Percentiles rank a stretch among this genome's conserved stretches.
Evolutionary conservation across 2,329 filamentous ascomycete genomes (phyloP).

Genomic region (Pseudogymnoascus sp.): DNA sequence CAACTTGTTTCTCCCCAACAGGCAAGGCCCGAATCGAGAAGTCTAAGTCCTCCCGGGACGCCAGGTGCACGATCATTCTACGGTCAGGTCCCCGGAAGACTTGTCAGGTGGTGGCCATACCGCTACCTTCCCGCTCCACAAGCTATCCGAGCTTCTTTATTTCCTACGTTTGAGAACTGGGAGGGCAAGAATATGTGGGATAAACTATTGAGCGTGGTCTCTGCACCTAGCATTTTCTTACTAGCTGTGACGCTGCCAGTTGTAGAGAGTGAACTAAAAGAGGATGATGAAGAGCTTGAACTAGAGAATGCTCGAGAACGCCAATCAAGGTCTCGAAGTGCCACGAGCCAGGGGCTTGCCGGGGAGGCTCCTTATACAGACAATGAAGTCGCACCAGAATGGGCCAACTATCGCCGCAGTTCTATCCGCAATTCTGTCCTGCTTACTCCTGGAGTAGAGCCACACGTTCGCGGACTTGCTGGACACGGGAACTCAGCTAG

Average conservation of each 20-base stretch:
- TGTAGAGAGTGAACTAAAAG: conserved; percentile 61
- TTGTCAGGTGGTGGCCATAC: conserved; percentile 75
- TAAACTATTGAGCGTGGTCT: conserved; percentile 70
- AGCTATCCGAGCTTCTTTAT: conserved; percentile 64
- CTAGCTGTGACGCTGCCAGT: conserved; percentile 87
- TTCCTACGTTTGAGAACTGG: conserved; percentile 83
- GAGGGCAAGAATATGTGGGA: conserved; percentile 75
- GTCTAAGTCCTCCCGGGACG: not conserved
- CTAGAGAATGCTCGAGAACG: not conserved
- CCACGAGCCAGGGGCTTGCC: not conserved
- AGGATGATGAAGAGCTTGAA: conserved; percentile 31
- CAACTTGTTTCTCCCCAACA: not conserved
- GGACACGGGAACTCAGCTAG: conserved; percentile 29
- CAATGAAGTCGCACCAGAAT: not conserved
- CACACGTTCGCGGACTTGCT: conserved; percentile 17
- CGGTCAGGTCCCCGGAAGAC: conserved; percentile 22
- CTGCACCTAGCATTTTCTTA: conserved; percentile 83
- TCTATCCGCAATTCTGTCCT: not conserved
- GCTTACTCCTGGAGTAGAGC: not conserved
- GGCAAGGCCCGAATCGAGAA: not conserved
- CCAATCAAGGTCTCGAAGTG: not conserved
- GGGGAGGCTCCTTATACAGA: not conserved
- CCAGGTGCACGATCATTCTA: conserved; percentile 19
- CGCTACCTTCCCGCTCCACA: conserved; percentile 62
- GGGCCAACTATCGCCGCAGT: conserved; percentile 4